Percentiles rank a stretch among this genome's conserved stretches.
Conservation (phyloP, 495 filamentous ascomycete species). For the Podospora appendiculata region DNA sequence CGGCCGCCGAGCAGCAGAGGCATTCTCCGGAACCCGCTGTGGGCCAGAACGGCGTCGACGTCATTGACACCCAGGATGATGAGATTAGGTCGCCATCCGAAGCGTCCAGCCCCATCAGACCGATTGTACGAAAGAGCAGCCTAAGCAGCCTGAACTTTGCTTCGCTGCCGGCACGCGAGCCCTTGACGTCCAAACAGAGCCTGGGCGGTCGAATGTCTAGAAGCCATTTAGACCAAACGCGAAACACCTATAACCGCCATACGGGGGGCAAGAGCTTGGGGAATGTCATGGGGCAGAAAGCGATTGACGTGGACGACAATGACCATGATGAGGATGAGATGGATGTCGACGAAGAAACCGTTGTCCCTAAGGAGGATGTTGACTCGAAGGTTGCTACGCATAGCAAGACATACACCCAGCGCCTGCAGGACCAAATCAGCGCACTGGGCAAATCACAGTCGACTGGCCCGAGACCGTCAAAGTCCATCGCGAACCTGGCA, state of each 20-base stretch:
- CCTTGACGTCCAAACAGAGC: conserved; percentile 73
- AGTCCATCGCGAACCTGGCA: conserved; percentile 53
- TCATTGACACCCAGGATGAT: conserved; percentile 41
- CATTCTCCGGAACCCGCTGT: conserved; percentile 14
- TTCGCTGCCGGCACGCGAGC: conserved; percentile 83
- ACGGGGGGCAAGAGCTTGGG: conserved; percentile 56
- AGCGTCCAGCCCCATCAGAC: conserved; percentile 40
- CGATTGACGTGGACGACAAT: conserved; percentile 7
- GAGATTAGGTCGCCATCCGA: conserved; percentile 43
- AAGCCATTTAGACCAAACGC: conserved; percentile 68
- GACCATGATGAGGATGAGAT: conserved; percentile 40
- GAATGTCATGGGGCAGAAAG: conserved; percentile 27
- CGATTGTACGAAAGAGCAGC: conserved; percentile 78
- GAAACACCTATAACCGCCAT: conserved; percentile 53
- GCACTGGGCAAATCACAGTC: conserved; percentile 80
- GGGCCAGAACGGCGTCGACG: conserved; percentile 16
- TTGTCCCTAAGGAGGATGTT: conserved; percentile 25
- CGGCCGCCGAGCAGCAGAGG: conserved; percentile 2
- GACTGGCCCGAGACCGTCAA: conserved; percentile 51
- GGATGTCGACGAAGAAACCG: conserved; percentile 51
- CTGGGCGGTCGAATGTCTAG: conserved; percentile 62
- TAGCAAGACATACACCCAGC: conserved; percentile 85
- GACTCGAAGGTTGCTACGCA: conserved; percentile 40
- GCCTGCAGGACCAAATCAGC: conserved; percentile 85
- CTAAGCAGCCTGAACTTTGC: conserved; percentile 91